phyloP scores from a whole-genome alignment of 2,329 filamentous ascomycete genomes.

The Clarireedia paspali region DNA sequence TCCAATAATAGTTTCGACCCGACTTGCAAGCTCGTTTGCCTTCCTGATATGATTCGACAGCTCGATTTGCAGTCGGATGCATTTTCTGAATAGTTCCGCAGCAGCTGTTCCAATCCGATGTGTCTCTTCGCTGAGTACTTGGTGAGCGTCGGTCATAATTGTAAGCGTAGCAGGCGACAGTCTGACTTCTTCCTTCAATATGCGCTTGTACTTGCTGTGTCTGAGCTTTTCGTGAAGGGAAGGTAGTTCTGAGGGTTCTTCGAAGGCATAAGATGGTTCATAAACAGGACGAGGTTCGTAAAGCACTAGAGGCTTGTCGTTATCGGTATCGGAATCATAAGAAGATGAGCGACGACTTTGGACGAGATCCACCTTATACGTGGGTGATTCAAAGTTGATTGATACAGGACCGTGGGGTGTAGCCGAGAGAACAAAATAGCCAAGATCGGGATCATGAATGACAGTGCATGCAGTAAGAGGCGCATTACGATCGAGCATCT shows the following conservation, averaged over 20 bases:
- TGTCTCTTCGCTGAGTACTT: slow-evolving; percentile 62
- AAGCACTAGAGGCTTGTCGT: slow-evolving; percentile 41
- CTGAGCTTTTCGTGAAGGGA: slow-evolving; percentile 47
- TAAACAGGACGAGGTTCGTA: slow-evolving; percentile 60
- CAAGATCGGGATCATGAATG: slow-evolving; percentile 54
- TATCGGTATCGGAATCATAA: slow-evolving; percentile 32
- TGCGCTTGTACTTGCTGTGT: slow-evolving; percentile 51
- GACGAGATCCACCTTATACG: slow-evolving; percentile 40
- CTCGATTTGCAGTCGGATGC: slow-evolving; percentile 59
- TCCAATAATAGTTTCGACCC: slow-evolving; percentile 59
- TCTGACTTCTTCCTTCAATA: slow-evolving; percentile 59
- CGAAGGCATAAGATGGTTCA: slow-evolving; percentile 54
- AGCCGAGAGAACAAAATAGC: slow-evolving; percentile 54
- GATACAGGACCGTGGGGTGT: slow-evolving; percentile 50
- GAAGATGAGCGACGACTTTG: slow-evolving; percentile 36
- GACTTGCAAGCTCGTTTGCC: slow-evolving; percentile 55
- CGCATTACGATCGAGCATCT: slow-evolving; percentile 35
- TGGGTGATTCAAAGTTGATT: slow-evolving; percentile 52
- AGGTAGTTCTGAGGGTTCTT: slow-evolving; percentile 48
- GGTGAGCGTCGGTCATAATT: slow-evolving; percentile 65
- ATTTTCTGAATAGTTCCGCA: slow-evolving; percentile 65
- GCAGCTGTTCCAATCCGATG: slow-evolving; percentile 60
- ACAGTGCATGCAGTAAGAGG: slow-evolving; percentile 46
- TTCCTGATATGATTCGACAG: slow-evolving; percentile 59
- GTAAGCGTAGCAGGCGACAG: slow-evolving; percentile 64